Percentiles rank a stretch among this genome's conserved stretches.
phyloP scores from a whole-genome alignment of 345 rosid genomes.

The Corchorus capsularis region DNA sequence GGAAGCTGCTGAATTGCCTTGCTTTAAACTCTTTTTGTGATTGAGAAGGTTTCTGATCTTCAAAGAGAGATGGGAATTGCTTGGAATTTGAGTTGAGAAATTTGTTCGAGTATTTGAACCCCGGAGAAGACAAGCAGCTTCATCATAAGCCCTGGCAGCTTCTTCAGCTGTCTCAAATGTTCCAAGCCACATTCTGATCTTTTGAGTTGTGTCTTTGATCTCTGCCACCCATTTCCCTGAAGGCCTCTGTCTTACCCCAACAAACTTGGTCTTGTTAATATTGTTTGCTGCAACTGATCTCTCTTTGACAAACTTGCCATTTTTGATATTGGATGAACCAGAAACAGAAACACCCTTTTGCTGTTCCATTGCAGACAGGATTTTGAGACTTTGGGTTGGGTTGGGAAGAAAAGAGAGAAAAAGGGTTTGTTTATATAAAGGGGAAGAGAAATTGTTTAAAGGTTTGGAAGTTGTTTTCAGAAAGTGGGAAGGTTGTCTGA shows the following conservation, averaged over 20 bases:
- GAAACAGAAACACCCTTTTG: slow-evolving; percentile 16
- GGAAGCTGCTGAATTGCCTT: slow-evolving; percentile 12
- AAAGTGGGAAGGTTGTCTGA: slow-evolving; percentile 59
- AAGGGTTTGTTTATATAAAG: slow-evolving; percentile 26
- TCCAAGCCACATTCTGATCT: slow-evolving; percentile 94
- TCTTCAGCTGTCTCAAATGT: slow-evolving; percentile 80
- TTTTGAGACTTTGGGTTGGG: neutral
- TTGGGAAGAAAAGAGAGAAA: neutral
- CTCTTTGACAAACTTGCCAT: slow-evolving; percentile 32
- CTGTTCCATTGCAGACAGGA: slow-evolving; percentile 40
- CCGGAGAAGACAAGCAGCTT: slow-evolving; percentile 84
- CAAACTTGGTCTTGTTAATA: slow-evolving; percentile 50
- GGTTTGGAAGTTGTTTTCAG: slow-evolving; percentile 11
- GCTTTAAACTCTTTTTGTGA: slow-evolving; percentile 58
- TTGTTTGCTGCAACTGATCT: slow-evolving; percentile 13
- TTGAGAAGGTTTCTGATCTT: slow-evolving; percentile 77
- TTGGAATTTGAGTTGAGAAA: slow-evolving; percentile 50
- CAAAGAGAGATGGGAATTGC: slow-evolving; percentile 61
- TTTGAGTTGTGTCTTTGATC: slow-evolving; percentile 85
- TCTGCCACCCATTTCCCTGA: slow-evolving; percentile 96
- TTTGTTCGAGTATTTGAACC: slow-evolving; percentile 88
- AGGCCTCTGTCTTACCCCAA: slow-evolving; percentile 90
- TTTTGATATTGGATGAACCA: slow-evolving; percentile 17
- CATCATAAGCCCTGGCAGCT: slow-evolving; percentile 90
- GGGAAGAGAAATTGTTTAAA: slow-evolving; percentile 6